Conservation (phyloP, 148 eudicot genomes). For the Rhododendron henanense region DNA sequence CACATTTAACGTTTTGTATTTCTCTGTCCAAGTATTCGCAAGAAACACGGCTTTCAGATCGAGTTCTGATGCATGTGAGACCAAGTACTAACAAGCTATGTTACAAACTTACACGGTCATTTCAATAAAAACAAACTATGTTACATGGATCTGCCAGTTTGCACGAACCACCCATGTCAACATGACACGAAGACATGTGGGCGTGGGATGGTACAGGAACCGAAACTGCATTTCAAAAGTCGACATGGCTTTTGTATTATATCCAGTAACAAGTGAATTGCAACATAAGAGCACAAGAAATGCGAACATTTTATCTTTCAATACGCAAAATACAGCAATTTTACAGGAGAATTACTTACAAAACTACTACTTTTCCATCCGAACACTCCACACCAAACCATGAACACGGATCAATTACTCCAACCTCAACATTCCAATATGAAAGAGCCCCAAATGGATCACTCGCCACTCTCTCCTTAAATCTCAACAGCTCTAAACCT, state of each 20-base stretch:
- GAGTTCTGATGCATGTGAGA: neutral
- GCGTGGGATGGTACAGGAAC: neutral
- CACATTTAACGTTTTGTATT: neutral
- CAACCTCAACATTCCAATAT: conserved; percentile 35
- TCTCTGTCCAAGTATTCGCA: neutral
- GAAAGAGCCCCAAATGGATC: conserved; percentile 67
- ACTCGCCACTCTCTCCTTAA: conserved; percentile 46
- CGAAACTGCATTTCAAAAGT: neutral
- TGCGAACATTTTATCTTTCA: neutral
- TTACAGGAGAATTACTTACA: conserved; percentile 36
- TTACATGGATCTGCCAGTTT: neutral
- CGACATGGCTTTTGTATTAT: neutral
- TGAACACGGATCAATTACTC: conserved; percentile 44
- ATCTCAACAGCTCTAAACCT: conserved; percentile 59
- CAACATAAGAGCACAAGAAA: neutral
- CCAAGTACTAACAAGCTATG: neutral
- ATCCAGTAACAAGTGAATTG: neutral
- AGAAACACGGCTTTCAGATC: neutral
- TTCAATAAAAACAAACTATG: neutral
- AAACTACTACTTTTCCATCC: conserved; percentile 39
- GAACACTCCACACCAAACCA: conserved; percentile 68
- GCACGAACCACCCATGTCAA: neutral
- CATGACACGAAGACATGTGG: neutral
- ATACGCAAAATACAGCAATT: neutral
- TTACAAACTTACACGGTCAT: neutral